Evolutionary conservation across 192 early-diverging fungal genomes (phyloP).

Genomic region (Coemansia sp.): DNA sequence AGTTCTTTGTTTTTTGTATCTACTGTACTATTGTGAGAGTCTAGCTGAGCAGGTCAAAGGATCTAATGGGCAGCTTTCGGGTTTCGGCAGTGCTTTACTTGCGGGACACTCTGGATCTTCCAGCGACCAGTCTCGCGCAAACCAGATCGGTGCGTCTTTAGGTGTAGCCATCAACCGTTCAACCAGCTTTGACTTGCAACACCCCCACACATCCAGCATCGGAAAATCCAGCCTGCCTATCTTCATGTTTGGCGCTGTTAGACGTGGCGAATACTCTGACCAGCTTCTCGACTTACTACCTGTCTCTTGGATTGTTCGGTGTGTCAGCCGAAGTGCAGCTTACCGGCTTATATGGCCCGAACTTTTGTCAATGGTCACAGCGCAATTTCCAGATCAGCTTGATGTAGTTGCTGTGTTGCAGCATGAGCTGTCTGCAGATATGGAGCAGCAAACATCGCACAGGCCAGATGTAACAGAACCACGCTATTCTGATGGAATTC

Average conservation of each 20-base stretch:
- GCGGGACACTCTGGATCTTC: neutral
- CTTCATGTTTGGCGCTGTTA: neutral
- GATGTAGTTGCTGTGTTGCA: constrained; percentile 41
- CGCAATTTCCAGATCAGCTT: constrained; percentile 51
- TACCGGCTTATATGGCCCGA: constrained; percentile 54
- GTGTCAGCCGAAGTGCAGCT: constrained; percentile 14
- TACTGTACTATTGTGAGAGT: constrained; percentile 43
- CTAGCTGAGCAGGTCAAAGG: constrained; percentile 29
- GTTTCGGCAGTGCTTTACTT: constrained; percentile 12
- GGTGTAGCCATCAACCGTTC: constrained; percentile 7
- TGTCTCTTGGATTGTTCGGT: constrained; percentile 38
- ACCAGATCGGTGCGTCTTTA: constrained; percentile 4
- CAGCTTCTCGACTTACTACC: constrained; percentile 51
- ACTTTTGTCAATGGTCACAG: constrained; percentile 46
- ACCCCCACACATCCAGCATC: neutral
- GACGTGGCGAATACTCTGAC: constrained; percentile 45
- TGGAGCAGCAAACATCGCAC: neutral
- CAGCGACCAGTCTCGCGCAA: constrained; percentile 16
- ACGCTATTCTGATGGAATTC: neutral
- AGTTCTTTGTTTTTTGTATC: constrained; percentile 40
- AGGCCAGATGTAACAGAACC: neutral
- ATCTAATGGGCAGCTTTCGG: neutral
- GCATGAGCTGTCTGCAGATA: constrained; percentile 22
- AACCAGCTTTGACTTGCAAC: constrained; percentile 8
- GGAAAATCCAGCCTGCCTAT: constrained; percentile 9